Evolutionary conservation across 1,284 basidiomycete genomes (phyloP), one percentile per base, ranked within the genome.

Genomic region (Ganoderma lingzhi): DNA sequence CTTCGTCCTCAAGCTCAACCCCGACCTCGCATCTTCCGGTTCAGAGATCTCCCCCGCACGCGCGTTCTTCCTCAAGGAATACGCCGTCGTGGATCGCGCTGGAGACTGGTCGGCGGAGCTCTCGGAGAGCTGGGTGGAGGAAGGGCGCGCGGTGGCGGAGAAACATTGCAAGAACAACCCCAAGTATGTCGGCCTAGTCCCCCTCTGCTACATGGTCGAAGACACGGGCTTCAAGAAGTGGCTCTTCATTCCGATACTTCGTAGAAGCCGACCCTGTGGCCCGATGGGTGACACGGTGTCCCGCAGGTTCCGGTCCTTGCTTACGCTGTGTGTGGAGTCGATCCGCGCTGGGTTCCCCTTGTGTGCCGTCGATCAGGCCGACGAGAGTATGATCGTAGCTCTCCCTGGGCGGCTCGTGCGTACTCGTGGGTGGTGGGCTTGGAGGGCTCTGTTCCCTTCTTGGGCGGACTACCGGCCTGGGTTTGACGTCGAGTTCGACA

Each of bases 321-420:
- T 51, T 23, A 51, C 2, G 23, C 48, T 51, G 48, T 51, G 48
- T 23, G 48, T 51, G 8, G 48, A 51, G 48, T 9, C 48, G 10
- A 28, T 14, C 14, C 23, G 48, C 23, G n/a, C 23, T 3, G 48
- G 48, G 23, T 12, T 51, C 48, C 48, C 23, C 23, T 28, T 51
- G 48, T 48, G 45, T 23, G 19, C 19, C n/a, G 17, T 9, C 45
- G 48, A 51, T 17, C 44, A 19, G 44, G 44, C 44, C 19, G 48
- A 2, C 23, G n/a, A 17, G 48, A 12, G 2, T 12, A 51, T 51
- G 48, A 51, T 17, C n/a, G 23, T 51, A 12, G 48, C 48, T 4
- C 48, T 51, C 48, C 48, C 48, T 28, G 48, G 48, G 8, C 48
- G n/a, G 48, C 23, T 51, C 48, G 48, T 51, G 48, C 48, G 48